Conservation (phyloP, 2,329 filamentous ascomycete species). For the Seiridium cupressi region DNA sequence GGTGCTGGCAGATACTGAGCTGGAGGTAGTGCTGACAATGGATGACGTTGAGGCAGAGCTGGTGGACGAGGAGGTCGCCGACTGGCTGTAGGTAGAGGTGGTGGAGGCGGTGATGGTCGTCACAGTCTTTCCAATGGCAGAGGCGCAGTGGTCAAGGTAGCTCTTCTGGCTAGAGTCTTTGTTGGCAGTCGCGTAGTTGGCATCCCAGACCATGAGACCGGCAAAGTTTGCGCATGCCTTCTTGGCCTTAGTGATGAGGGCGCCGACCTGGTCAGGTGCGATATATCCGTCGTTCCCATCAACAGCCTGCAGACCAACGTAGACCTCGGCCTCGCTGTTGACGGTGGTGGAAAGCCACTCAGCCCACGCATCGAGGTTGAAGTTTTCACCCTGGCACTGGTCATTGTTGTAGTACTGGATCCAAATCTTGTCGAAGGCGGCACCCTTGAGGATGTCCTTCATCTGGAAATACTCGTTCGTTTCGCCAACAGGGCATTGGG, state of each 20-base stretch:
- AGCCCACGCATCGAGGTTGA: slow-evolving; percentile 45
- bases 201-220: slow-evolving; percentile 46
- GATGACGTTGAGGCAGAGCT: neutral
- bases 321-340: slow-evolving; percentile 42
- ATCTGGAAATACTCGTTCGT: slow-evolving; percentile 23
- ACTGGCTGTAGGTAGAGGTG: neutral
- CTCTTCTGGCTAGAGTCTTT: slow-evolving; percentile 23
- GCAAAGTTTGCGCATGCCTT: slow-evolving; percentile 34
- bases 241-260: slow-evolving; percentile 36
- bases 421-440: slow-evolving; percentile 36
- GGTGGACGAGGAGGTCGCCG: neutral
- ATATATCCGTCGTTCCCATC: slow-evolving; percentile 30
- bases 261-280: slow-evolving; percentile 27
- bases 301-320: slow-evolving; percentile 39
- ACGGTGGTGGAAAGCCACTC: slow-evolving; percentile 28
- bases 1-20: neutral
- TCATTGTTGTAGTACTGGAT: slow-evolving; percentile 53
- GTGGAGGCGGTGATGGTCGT: neutral
- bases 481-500: slow-evolving; percentile 39
- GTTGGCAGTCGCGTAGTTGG: slow-evolving; percentile 32
- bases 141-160: slow-evolving; percentile 37
- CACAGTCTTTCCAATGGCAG: slow-evolving; percentile 16
- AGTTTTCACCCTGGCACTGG: slow-evolving; percentile 27
- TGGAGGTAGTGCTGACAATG: neutral
- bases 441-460: slow-evolving; percentile 35